Evolutionary conservation across 1,139 yeast species (phyloP).

Genomic region (Blastobotrys indianensis): DNA sequence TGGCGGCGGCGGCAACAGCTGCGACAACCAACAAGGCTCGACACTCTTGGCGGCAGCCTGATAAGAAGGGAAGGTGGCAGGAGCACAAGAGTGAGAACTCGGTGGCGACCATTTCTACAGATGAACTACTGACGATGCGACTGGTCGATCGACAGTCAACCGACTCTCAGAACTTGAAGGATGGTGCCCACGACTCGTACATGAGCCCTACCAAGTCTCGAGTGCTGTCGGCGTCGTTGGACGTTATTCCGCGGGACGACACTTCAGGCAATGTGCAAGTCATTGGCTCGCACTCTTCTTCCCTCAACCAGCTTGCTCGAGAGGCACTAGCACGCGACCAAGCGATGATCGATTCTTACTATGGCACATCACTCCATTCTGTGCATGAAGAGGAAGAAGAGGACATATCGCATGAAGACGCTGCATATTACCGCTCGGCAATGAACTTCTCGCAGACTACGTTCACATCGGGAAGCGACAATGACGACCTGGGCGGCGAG

Average conservation of each 20-base stretch:
- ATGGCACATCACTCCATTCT: not conserved
- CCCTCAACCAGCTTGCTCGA: slow-evolving; percentile 12
- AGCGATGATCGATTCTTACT: too few relatives aligned
- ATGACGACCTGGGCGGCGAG: slow-evolving; percentile 4
- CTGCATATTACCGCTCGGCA: slow-evolving; percentile 9
- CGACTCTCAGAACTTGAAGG: slow-evolving; percentile 11
- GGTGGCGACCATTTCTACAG: slow-evolving; percentile 79
- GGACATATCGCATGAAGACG: slow-evolving; percentile 1
- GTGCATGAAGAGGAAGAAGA: slow-evolving; percentile 3
- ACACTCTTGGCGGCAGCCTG: slow-evolving; percentile 71
- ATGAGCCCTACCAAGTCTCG: slow-evolving; percentile 27
- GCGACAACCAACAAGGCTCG: slow-evolving; percentile 25
- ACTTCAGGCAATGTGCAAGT: slow-evolving; percentile 20
- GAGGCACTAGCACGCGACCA: not conserved
- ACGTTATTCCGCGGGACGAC: slow-evolving; percentile 17
- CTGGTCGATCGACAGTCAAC: slow-evolving; percentile 41
- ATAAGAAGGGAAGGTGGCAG: slow-evolving; percentile 33
- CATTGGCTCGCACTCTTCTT: slow-evolving; percentile 24
- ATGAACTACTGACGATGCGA: slow-evolving; percentile 73
- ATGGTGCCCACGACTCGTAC: slow-evolving; percentile 18
- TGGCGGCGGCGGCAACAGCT: slow-evolving; percentile 1
- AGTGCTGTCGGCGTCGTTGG: slow-evolving; percentile 19
- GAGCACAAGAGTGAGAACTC: slow-evolving; percentile 63
- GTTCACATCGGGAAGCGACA: slow-evolving; percentile 10
- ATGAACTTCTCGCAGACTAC: slow-evolving; percentile 11